Conservation (phyloP, 768 basidiomycete genomes). For the Leucocoprinus birnbaumii region DNA sequence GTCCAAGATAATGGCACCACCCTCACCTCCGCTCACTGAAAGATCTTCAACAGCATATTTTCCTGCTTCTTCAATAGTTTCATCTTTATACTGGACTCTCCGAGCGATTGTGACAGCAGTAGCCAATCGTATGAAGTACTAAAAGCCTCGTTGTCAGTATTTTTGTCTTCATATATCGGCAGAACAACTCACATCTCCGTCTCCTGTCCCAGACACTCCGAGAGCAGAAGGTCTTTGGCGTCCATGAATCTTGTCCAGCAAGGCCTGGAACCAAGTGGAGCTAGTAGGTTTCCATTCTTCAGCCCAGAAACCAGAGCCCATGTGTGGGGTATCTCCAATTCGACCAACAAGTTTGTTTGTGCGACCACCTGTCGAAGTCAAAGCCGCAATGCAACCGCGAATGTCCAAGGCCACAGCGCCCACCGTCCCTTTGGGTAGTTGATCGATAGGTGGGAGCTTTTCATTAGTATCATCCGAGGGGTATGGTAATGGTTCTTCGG, state of each 20-base stretch:
- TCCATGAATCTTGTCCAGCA: slow-evolving; percentile 5
- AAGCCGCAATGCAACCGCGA: slow-evolving; percentile 65
- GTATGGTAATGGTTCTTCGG: slow-evolving; percentile 56
- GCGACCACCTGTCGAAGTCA: slow-evolving; percentile 79
- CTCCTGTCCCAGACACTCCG: slow-evolving; percentile 82
- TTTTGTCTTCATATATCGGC: slow-evolving; percentile 1
- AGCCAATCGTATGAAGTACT: slow-evolving; percentile 78
- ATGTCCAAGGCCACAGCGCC: slow-evolving; percentile 81
- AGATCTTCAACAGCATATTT: slow-evolving; percentile 57
- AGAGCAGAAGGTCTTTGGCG: slow-evolving; percentile 37
- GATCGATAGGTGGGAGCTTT: slow-evolving; percentile 38
- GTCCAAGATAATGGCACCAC: slow-evolving; percentile 78
- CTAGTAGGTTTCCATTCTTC: slow-evolving; percentile 57
- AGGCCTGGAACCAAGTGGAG: slow-evolving; percentile 1
- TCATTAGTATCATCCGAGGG: slow-evolving; percentile 17
- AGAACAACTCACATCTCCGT: slow-evolving; percentile 64
- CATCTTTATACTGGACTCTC: slow-evolving; percentile 57
- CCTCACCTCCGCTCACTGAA: slow-evolving; percentile 54
- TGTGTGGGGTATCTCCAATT: slow-evolving; percentile 78
- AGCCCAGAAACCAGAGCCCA: slow-evolving; percentile 83
- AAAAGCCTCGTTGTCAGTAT: background rate
- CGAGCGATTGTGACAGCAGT: slow-evolving; percentile 65
- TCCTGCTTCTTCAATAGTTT: slow-evolving; percentile 56
- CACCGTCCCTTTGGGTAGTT: slow-evolving; percentile 74
- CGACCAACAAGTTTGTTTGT: slow-evolving; percentile 85